Conservation (phyloP, 345 rosid species). For the Heritiera fomes region DNA sequence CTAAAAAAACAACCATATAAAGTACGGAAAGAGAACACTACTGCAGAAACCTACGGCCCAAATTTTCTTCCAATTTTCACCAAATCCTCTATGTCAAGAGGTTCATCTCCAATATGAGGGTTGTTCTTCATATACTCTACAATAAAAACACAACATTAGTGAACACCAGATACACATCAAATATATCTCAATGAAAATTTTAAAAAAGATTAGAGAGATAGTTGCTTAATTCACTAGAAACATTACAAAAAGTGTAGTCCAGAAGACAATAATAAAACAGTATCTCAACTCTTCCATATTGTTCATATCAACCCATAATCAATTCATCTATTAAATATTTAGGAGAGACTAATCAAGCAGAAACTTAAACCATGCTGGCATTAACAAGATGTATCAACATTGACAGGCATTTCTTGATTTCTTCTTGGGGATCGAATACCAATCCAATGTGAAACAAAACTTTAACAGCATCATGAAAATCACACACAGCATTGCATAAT, state of each 20-base stretch:
- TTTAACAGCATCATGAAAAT: not conserved
- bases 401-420: not conserved
- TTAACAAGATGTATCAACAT: not conserved
- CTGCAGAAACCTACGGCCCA: constrained; percentile 66
- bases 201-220: not conserved
- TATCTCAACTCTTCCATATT: not conserved
- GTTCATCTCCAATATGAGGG: constrained; percentile 81
- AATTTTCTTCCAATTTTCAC: constrained; percentile 68
- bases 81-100: constrained; percentile 94
- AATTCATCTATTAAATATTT: not conserved
- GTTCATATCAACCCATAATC: not conserved
- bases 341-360: not conserved
- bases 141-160: constrained; percentile 27
- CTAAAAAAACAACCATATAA: not conserved
- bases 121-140: constrained; percentile 68
- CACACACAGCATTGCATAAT: not conserved
- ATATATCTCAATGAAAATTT: not conserved
- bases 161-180: constrained; percentile 11
- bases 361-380: not conserved
- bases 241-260: not conserved
- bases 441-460: not conserved
- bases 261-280: not conserved
- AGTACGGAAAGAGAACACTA: constrained; percentile 21
- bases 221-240: not conserved
- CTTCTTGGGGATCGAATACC: not conserved